Evolutionary conservation across 75 land plant genomes (phyloP).

Genomic region (Selaginella moellendorffii): DNA sequence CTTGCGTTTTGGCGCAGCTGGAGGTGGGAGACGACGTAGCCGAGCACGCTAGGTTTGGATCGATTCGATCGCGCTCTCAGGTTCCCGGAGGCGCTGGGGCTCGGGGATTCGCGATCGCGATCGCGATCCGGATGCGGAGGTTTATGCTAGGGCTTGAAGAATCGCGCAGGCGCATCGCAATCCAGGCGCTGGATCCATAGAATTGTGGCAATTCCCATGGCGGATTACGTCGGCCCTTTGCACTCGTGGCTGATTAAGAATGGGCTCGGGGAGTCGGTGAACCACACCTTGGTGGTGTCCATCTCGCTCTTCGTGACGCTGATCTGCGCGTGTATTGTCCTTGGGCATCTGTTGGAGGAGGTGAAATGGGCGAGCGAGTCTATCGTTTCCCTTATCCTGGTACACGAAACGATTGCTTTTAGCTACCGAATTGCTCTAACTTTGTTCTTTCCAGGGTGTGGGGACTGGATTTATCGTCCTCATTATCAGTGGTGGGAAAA

Average conservation of each 20-base stretch:
- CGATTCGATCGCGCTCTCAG: no score
- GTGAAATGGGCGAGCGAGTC: conserved; percentile 57
- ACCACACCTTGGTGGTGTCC: conserved; percentile 34
- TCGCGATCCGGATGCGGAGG: no score
- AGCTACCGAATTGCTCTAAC: not conserved
- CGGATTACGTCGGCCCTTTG: conserved; percentile 7
- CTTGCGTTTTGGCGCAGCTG: no score
- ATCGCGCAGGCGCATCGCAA: no score
- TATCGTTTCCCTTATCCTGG: conserved; percentile 41
- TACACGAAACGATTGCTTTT: conserved; percentile 12
- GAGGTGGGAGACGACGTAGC: no score
- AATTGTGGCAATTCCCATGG: no score
- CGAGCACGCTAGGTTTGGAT: no score
- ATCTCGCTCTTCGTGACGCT: conserved; percentile 46
- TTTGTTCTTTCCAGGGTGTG: conserved; percentile 11
- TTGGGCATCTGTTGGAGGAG: conserved; percentile 57
- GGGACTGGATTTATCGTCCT: conserved; percentile 16
- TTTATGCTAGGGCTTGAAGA: no score
- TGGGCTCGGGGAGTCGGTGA: not conserved
- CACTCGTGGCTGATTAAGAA: not conserved
- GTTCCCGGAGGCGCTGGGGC: no score
- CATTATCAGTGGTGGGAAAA: conserved; percentile 10
- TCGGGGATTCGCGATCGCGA: no score
- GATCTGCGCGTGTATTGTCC: conserved; percentile 49
- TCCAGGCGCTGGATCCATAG: no score